Conservation (phyloP, 1,284 basidiomycete genomes). For the Leccinum proliferum region DNA sequence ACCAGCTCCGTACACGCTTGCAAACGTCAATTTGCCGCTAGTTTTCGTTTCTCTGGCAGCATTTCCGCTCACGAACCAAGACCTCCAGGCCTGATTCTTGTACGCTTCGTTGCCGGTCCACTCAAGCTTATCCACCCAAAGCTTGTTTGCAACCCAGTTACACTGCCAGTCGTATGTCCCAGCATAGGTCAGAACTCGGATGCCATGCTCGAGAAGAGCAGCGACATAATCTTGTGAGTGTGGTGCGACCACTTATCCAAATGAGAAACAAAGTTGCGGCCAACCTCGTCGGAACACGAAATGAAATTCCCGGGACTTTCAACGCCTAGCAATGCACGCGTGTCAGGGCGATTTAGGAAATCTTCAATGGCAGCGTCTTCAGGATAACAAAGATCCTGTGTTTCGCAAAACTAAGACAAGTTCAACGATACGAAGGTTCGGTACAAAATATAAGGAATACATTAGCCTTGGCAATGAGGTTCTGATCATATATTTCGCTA, state of each 20-base stretch:
- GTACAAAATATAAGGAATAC: constrained; percentile 8
- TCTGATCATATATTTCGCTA: constrained; percentile 73
- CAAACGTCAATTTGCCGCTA: constrained; percentile 59
- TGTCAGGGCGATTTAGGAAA: constrained; percentile 53
- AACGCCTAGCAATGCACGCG: constrained; percentile 55
- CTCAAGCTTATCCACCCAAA: constrained; percentile 70
- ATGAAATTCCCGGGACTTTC: constrained; percentile 49
- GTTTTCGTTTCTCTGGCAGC: constrained; percentile 62
- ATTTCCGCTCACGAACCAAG: constrained; percentile 53
- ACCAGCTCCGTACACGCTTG: constrained; percentile 56
- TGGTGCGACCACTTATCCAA: constrained; percentile 58
- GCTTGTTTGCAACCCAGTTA: constrained; percentile 72
- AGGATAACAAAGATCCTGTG: constrained; percentile 49
- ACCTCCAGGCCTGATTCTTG: constrained; percentile 42
- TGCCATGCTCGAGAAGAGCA: constrained; percentile 65
- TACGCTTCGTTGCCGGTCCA: constrained; percentile 61
- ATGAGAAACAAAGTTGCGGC: constrained; percentile 40
- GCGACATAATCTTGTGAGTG: constrained; percentile 60
- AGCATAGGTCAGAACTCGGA: constrained; percentile 70
- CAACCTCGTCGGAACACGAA: constrained; percentile 51
- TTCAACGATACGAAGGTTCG: background rate
- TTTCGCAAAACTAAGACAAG: constrained; percentile 40
- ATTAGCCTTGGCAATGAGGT: constrained; percentile 42
- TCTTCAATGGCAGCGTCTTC: constrained; percentile 45
- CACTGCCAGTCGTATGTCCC: constrained; percentile 81